phyloP scores from a whole-genome alignment of 2,329 filamentous ascomycete species.

The Calycina marina region DNA sequence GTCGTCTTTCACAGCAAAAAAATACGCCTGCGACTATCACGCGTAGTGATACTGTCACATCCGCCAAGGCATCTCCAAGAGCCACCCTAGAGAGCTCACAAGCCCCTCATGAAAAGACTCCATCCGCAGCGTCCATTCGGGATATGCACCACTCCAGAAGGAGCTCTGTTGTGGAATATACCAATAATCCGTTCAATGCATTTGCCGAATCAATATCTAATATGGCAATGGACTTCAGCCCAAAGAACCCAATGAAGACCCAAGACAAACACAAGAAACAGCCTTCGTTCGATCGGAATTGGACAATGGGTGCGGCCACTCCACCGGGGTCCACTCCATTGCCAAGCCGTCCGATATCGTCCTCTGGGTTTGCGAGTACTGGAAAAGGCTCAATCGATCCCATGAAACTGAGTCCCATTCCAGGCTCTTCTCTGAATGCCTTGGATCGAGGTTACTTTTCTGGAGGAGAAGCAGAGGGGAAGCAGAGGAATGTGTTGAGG shows the following conservation, averaged over 20 bases:
- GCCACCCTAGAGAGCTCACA: slow-evolving; percentile 24
- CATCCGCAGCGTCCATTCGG: slow-evolving; percentile 70
- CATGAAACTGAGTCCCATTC: slow-evolving; percentile 15
- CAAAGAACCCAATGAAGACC: slow-evolving; percentile 6
- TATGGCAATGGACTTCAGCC: not conserved
- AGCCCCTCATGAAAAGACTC: slow-evolving; percentile 33
- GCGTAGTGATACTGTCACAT: slow-evolving; percentile 26
- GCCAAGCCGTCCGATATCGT: slow-evolving; percentile 17
- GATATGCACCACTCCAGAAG: slow-evolving; percentile 73
- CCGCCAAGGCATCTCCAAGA: slow-evolving; percentile 28
- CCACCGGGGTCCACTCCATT: slow-evolving; percentile 9
- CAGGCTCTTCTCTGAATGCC: slow-evolving; percentile 34
- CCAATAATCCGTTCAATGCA: slow-evolving; percentile 30
- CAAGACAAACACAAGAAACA: slow-evolving; percentile 42
- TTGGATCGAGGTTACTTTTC: slow-evolving; percentile 84
- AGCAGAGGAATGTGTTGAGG: slow-evolving; percentile 64
- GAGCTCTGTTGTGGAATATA: slow-evolving; percentile 42
- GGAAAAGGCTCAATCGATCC: slow-evolving; percentile 21
- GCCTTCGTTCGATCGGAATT: slow-evolving; percentile 55
- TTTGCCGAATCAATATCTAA: slow-evolving; percentile 23
- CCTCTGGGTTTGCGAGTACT: slow-evolving; percentile 9
- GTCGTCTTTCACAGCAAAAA: slow-evolving; percentile 19
- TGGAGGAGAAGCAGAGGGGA: slow-evolving; percentile 66
- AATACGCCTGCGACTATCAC: not conserved
- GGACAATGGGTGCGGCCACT: slow-evolving; percentile 39